Conservation (phyloP, 371 early-diverging fungal species). For the Mortierella sp. region DNA sequence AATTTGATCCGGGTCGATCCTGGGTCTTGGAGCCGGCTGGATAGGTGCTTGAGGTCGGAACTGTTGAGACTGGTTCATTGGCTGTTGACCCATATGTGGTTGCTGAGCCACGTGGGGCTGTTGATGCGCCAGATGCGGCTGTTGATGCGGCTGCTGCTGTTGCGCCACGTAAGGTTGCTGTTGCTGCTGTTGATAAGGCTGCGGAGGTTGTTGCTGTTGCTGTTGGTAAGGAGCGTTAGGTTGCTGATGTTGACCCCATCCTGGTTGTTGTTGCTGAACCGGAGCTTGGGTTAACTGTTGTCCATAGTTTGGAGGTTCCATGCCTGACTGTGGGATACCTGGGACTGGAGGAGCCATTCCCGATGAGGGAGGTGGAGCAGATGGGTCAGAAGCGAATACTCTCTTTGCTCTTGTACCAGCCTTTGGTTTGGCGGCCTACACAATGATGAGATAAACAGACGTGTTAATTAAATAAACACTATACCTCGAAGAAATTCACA, state of each 20-base stretch:
- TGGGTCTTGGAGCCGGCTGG: conserved; percentile 59
- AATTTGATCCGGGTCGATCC: conserved; percentile 95
- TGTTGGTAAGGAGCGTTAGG: conserved; percentile 1
- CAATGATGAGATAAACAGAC: background rate
- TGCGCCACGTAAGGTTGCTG: conserved; percentile 14
- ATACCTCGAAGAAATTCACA: background rate
- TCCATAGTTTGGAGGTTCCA: background rate
- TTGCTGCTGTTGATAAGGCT: background rate
- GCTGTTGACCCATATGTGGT: conserved; percentile 81
- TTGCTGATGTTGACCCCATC: conserved; percentile 21
- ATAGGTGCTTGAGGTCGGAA: conserved; percentile 62
- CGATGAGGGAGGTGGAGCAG: background rate
- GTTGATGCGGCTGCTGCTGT: conserved; percentile 4
- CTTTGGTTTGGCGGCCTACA: conserved; percentile 7
- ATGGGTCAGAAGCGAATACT: conserved; percentile 18
- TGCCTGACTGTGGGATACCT: background rate
- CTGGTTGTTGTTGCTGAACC: conserved; percentile 10
- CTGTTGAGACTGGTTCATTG: conserved; percentile 69
- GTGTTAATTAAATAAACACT: background rate
- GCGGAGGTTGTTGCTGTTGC: conserved; percentile 1
- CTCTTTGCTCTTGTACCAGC: conserved; percentile 20
- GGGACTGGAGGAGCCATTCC: background rate
- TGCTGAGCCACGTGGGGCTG: conserved; percentile 37
- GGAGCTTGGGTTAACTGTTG: conserved; percentile 11
- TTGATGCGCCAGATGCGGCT: conserved; percentile 11